Base-by-base conservation (phyloP, 192 early-diverging fungal species). In the Linnemannia elongata region DNA sequence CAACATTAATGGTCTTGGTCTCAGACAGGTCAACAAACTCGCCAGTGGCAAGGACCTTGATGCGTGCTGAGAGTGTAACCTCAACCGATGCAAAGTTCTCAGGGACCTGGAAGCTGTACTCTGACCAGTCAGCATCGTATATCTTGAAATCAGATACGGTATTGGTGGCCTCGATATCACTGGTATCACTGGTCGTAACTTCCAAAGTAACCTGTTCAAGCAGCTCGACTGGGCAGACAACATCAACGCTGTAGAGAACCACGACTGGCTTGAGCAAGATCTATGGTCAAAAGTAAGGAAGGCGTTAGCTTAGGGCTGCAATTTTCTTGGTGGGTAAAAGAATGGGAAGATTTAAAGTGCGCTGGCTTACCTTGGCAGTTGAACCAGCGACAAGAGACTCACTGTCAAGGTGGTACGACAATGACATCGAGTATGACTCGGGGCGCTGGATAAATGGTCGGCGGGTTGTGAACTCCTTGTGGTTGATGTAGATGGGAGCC, bases 321-420 rank as follows among this genome's bases (percentile, higher is more conserved):
- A 30, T 20, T 38, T 30, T 27, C 24, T 4, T 41, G 13, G 12
- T 30, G 4, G 5, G 39, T 73, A 27, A 3, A 17, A 41, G 41
- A 13, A 8, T 41, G 13, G 39, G 20, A 35, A 52, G 4, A 30
- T 20, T 2, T 30, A 8, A 73, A 42, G n/a, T 6, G 6, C 12
- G 72, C 38, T 13, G 1, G 30, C 41, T 73, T 88, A 89, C 90
- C 78, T 88, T 87, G 22, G 89, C 79, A 33, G 20, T 49, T 3
- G 81, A 80, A 10, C 81, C 88, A 9, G 80, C 72, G 6, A 87
- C 20, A 9, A 92, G 42, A 10, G 83, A 81, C 69, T 92, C 91
- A 27, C 77, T 72, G 63, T 92, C 87, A 18, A 92, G 45, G 71
- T 89, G 87, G 47, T 83, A 91, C 3, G 75, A 57, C 6, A 89